phyloP scores from a whole-genome alignment of 1,284 basidiomycete species.

The Ceratobasidium sp. region DNA sequence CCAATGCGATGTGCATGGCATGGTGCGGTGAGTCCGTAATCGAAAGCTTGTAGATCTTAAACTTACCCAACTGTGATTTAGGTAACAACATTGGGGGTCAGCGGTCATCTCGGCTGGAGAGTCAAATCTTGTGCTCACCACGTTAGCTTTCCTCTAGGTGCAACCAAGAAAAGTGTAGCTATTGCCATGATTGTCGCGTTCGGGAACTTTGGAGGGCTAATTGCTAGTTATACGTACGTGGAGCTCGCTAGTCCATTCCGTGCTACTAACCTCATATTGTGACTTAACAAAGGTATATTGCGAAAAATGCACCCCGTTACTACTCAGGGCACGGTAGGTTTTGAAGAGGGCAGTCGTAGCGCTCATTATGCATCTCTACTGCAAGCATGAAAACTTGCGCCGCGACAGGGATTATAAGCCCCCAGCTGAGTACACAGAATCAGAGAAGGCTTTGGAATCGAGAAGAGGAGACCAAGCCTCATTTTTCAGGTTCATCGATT shows the following conservation, averaged over 20 bases:
- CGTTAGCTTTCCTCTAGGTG: slow-evolving; percentile 47
- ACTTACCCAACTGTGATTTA: neutral
- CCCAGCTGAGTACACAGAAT: slow-evolving; percentile 29
- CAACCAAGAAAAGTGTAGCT: slow-evolving; percentile 55
- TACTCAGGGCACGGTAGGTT: too few relatives aligned
- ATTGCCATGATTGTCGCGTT: slow-evolving; percentile 56
- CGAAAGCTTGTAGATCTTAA: too few relatives aligned
- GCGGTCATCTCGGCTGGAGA: too few relatives aligned
- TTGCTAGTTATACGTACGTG: slow-evolving; percentile 54
- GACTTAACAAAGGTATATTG: slow-evolving; percentile 27
- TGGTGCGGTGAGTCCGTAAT: slow-evolving; percentile 51
- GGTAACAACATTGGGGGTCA: slow-evolving; percentile 54
- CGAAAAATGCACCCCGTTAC: slow-evolving; percentile 35
- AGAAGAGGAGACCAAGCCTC: slow-evolving; percentile 29
- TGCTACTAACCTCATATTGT: too few relatives aligned
- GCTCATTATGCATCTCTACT: slow-evolving; percentile 35
- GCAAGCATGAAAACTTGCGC: slow-evolving; percentile 15
- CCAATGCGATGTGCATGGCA: slow-evolving; percentile 56
- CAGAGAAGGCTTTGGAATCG: slow-evolving; percentile 13
- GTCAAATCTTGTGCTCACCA: neutral
- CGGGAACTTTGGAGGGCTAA: slow-evolving; percentile 55
- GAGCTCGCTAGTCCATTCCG: neutral
- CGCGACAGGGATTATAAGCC: slow-evolving; percentile 20
- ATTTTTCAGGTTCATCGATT: slow-evolving; percentile 41
- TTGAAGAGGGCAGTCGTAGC: slow-evolving; percentile 2